phyloP scores from a whole-genome alignment of 495 filamentous ascomycete species.

The Daldinia childiae region DNA sequence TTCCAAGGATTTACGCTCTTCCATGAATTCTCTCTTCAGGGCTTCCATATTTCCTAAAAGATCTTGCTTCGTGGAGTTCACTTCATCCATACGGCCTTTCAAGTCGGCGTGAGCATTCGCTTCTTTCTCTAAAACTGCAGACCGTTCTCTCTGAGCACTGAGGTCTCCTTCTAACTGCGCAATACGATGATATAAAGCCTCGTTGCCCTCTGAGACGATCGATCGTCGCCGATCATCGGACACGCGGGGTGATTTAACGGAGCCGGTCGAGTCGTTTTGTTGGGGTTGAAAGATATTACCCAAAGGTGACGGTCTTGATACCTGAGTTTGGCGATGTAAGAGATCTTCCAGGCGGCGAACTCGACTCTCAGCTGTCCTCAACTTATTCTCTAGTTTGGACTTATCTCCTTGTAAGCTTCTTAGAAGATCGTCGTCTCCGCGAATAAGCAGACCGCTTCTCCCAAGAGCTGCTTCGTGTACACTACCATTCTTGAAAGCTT shows the following conservation, averaged over 20 bases:
- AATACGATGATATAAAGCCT: constrained; percentile 64
- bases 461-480: constrained; percentile 85
- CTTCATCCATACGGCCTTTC: constrained; percentile 78
- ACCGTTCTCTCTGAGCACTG: constrained; percentile 61
- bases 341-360: constrained; percentile 93
- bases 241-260: constrained; percentile 49
- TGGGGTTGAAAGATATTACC: constrained; percentile 69
- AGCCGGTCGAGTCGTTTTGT: constrained; percentile 55
- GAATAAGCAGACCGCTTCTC: constrained; percentile 79
- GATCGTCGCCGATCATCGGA: constrained; percentile 52
- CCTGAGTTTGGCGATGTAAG: constrained; percentile 83
- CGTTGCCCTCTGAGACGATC: constrained; percentile 47
- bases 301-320: constrained; percentile 70
- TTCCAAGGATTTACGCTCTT: constrained; percentile 82
- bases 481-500: constrained; percentile 95
- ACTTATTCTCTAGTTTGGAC: constrained; percentile 76
- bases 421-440: constrained; percentile 81
- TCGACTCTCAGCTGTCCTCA: constrained; percentile 89
- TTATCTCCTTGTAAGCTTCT: constrained; percentile 79
- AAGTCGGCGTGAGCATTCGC: constrained; percentile 65
- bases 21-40: constrained; percentile 84
- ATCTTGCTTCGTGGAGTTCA: constrained; percentile 90
- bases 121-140: constrained; percentile 67
- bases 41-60: constrained; percentile 94
- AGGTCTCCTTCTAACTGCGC: constrained; percentile 86